Evolutionary conservation across 1,284 basidiomycete species (phyloP).

Genomic region (Agaricales sp.): DNA sequence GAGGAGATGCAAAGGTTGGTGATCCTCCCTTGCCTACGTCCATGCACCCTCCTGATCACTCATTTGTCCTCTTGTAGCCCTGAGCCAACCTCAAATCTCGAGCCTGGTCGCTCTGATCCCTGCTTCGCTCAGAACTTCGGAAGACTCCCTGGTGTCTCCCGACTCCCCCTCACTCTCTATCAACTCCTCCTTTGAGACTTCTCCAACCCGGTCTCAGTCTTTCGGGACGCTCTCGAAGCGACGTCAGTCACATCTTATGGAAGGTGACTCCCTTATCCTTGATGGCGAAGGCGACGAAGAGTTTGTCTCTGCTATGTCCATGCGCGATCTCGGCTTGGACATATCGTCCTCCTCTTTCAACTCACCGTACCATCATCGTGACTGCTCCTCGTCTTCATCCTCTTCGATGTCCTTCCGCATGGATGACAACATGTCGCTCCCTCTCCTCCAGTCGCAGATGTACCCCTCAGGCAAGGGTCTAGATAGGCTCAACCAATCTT

Average conservation of each 20-base stretch:
- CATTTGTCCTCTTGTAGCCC: no score
- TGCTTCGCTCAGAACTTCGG: neutral
- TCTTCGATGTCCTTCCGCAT: neutral
- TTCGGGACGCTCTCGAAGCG: no score
- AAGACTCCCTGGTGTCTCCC: neutral
- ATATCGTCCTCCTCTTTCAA: neutral
- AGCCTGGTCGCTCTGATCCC: neutral
- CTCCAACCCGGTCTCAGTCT: no score
- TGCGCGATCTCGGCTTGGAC: neutral
- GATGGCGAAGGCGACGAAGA: neutral
- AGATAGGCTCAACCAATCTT: neutral
- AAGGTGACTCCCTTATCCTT: no score
- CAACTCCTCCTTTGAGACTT: neutral
- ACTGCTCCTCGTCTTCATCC: neutral
- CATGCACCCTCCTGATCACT: no score
- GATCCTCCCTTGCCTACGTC: no score
- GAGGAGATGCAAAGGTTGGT: neutral
- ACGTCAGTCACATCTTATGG: no score
- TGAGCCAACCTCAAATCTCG: neutral
- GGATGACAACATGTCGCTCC: neutral
- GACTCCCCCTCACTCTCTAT: neutral
- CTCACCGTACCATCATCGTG: neutral
- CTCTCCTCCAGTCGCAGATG: neutral
- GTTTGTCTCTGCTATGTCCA: neutral
- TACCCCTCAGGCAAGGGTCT: neutral